Conservation (phyloP, 495 filamentous ascomycete species). For the Lasiosphaeriaceae sp. region DNA sequence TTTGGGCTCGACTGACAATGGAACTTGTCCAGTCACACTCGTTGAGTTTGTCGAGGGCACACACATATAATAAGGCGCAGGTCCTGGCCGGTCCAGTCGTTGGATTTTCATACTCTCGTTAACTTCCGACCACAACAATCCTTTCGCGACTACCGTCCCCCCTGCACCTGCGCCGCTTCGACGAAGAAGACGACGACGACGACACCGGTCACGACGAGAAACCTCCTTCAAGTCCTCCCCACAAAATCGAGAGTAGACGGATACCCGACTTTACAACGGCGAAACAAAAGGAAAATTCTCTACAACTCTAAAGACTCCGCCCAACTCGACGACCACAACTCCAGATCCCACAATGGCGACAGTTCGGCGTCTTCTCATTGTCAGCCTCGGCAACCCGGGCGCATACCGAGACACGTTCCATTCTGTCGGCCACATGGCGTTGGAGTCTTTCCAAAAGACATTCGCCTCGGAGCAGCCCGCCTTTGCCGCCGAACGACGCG, state of each 20-base stretch:
- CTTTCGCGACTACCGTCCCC: neutral
- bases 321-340: neutral
- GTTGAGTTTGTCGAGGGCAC: too few relatives aligned
- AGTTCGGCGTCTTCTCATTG: constrained; percentile 41
- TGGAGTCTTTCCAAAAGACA: constrained; percentile 47
- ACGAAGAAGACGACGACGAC: too few relatives aligned
- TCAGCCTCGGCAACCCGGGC: constrained; percentile 45
- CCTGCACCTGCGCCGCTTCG: too few relatives aligned
- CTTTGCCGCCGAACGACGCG: constrained; percentile 39
- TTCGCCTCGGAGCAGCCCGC: constrained; percentile 42
- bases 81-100: too few relatives aligned
- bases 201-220: too few relatives aligned
- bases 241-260: too few relatives aligned
- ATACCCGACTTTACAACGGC: too few relatives aligned
- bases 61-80: too few relatives aligned
- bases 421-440: constrained; percentile 71
- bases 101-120: too few relatives aligned
- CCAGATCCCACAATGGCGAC: constrained; percentile 16
- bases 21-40: too few relatives aligned
- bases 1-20: neutral
- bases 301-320: neutral
- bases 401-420: constrained; percentile 70
- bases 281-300: too few relatives aligned
- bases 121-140: neutral
- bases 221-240: too few relatives aligned